Percentiles rank a stretch among this genome's conserved stretches.
These are phyloP conservation scores for Tetrahymena malaccensis DNA, from an alignment of 73 alveolate species.

Conservation along the genomic window DNA sequence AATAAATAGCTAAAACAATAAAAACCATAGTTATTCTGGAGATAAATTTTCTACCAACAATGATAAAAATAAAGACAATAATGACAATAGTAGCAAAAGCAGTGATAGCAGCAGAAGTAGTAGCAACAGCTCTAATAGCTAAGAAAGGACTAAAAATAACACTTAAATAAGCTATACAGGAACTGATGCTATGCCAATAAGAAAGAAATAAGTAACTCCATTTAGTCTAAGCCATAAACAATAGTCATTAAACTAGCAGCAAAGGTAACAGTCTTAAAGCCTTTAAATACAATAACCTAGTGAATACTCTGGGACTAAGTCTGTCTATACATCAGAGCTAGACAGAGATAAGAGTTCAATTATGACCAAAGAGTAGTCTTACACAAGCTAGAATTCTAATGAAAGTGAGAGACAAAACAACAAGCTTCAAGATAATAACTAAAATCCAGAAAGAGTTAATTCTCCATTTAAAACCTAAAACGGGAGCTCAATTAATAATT, in stretches of 20 bases:
- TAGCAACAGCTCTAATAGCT: not conserved
- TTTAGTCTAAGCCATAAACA: not conserved
- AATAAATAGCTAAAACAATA: not conserved
- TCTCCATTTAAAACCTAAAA: not conserved
- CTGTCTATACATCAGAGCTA: not conserved
- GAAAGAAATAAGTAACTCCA: not conserved
- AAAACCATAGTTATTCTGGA: not conserved
- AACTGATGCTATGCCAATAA: not conserved
- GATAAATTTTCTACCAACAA: not conserved
- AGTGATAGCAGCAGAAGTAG: not conserved
- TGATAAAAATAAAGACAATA: not conserved
- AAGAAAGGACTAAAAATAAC: not conserved
- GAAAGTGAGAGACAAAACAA: not conserved
- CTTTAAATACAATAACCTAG: not conserved
- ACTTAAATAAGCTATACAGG: not conserved
- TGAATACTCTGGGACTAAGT: not conserved
- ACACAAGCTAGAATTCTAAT: not conserved
- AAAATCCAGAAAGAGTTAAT: not conserved
- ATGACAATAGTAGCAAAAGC: not conserved
- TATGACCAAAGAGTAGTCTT: not conserved
- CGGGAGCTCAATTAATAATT: not conserved
- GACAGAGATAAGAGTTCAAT: not conserved
- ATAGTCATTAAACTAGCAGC: not conserved
- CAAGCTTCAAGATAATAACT: not conserved
- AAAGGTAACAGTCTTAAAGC: not conserved